phyloP scores from a whole-genome alignment of 306 rosid species.

The Ormosia emarginata region DNA sequence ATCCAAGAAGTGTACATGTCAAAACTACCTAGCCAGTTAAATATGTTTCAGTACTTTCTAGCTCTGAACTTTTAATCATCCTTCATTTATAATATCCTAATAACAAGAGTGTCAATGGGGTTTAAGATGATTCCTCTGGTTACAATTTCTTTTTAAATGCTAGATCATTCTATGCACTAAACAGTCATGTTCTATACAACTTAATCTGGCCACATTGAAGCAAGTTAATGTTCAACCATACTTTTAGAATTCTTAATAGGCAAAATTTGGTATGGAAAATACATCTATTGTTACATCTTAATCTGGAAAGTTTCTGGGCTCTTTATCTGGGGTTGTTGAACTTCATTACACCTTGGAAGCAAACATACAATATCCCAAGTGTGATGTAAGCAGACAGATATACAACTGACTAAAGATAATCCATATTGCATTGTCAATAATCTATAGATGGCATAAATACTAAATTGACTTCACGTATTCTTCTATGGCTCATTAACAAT shows the following conservation, averaged over 20 bases:
- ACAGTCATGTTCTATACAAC: not conserved
- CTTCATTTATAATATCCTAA: not conserved
- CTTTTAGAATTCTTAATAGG: not conserved
- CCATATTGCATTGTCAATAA: not conserved
- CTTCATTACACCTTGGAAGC: not conserved
- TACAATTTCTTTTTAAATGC: not conserved
- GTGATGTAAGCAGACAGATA: not conserved
- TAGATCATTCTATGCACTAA: not conserved
- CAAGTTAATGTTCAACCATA: not conserved
- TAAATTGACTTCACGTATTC: not conserved
- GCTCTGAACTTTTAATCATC: not conserved
- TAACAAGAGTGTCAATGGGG: not conserved
- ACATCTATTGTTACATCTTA: not conserved
- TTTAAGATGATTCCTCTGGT: not conserved
- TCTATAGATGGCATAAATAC: not conserved
- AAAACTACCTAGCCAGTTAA: not conserved
- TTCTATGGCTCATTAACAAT: not conserved
- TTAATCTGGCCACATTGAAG: not conserved
- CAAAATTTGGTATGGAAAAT: not conserved
- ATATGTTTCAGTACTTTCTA: not conserved
- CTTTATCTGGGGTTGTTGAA: not conserved
- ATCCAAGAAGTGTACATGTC: not conserved
- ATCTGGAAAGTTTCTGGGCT: not conserved
- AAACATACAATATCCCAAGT: not conserved
- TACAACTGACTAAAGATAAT: not conserved